Evolutionary conservation across 495 filamentous ascomycete species (phyloP).

Genomic region (Entonaema liquescens): DNA sequence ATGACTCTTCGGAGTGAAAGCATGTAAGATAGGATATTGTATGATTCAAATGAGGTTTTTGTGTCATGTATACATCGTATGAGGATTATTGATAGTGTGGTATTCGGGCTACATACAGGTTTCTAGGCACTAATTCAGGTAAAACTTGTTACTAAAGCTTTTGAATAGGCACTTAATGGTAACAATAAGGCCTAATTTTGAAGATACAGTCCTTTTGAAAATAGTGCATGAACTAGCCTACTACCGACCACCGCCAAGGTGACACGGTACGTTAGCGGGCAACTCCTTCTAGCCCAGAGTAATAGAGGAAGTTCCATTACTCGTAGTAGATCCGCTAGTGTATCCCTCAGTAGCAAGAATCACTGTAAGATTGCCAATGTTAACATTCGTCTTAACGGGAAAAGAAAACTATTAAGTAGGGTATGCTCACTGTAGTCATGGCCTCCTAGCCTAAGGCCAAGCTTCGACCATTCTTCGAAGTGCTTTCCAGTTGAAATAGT

Average conservation of each 20-base stretch:
- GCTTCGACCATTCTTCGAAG: constrained; percentile 65
- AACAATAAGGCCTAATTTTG: too few relatives aligned
- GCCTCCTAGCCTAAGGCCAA: constrained; percentile 59
- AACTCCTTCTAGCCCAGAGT: constrained; percentile 36
- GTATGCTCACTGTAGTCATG: constrained; percentile 57
- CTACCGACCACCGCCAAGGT: background rate
- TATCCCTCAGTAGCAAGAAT: constrained; percentile 69
- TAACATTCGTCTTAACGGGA: background rate
- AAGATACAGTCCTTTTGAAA: too few relatives aligned
- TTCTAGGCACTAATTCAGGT: too few relatives aligned
- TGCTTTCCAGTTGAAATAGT: constrained; percentile 61
- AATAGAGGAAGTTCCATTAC: constrained; percentile 36
- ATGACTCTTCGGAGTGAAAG: background rate
- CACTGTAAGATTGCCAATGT: constrained; percentile 38
- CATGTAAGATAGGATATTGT: background rate
- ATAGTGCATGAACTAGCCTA: background rate
- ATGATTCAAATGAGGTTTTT: background rate
- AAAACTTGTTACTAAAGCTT: too few relatives aligned
- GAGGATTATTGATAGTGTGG: background rate
- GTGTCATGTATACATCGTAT: background rate
- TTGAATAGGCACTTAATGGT: too few relatives aligned
- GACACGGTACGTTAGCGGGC: background rate
- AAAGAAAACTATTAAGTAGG: background rate
- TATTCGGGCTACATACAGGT: background rate
- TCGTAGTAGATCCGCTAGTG: constrained; percentile 43